Conservation (phyloP, 805 yeast species). For the Tetrapisispora phaffii region DNA sequence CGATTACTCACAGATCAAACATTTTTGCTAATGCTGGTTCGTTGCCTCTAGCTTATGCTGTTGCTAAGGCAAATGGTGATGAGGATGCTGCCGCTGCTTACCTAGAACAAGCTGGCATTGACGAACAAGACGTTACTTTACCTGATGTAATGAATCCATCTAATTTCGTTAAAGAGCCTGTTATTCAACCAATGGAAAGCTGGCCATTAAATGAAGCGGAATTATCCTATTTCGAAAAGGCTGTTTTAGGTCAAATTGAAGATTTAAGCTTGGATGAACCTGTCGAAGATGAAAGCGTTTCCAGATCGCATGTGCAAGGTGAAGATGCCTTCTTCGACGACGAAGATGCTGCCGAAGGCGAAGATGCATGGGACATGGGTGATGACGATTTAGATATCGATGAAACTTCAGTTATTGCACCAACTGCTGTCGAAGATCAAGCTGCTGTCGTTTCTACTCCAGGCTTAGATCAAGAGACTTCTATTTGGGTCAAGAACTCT, state of each 20-base stretch:
- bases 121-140: constrained; percentile 51
- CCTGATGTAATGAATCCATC: constrained; percentile 41
- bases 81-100: constrained; percentile 64
- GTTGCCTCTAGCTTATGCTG: constrained; percentile 81
- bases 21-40: constrained; percentile 71
- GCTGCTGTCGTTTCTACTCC: constrained; percentile 23
- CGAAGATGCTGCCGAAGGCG: constrained; percentile 45
- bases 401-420: constrained; percentile 41
- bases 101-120: constrained; percentile 58
- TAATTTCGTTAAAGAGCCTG: constrained; percentile 39
- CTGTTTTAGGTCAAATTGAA: constrained; percentile 69
- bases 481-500: constrained; percentile 79
- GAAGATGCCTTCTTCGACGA: constrained; percentile 33
- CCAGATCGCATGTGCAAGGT: constrained; percentile 16
- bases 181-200: constrained; percentile 36
- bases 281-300: constrained; percentile 20
- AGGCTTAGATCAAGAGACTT: constrained; percentile 44
- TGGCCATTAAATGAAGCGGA: constrained; percentile 80
- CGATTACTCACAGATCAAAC: constrained; percentile 63
- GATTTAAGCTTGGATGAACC: constrained; percentile 41
- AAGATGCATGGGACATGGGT: constrained; percentile 72
- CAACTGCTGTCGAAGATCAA: constrained; percentile 31
- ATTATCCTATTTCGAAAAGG: constrained; percentile 76
- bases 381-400: constrained; percentile 69
- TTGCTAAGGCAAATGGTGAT: constrained; percentile 81